Evolutionary conservation across 2,329 filamentous ascomycete species (phyloP), one percentile per base, ranked within the genome.

Genomic region (Coniochaeta sp.): DNA sequence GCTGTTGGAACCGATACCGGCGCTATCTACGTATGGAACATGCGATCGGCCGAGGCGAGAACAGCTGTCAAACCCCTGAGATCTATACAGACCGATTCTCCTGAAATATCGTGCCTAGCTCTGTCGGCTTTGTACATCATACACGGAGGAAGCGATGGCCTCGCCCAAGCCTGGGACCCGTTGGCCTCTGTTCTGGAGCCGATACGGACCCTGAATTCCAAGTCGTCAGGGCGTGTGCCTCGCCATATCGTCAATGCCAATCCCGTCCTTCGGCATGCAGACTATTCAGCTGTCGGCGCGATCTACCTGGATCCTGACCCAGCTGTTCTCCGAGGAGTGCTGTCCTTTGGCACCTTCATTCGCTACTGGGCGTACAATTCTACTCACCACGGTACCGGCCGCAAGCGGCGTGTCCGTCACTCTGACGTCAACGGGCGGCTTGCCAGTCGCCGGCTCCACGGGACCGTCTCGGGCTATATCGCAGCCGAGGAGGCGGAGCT

Each of bases 161-260:
- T 98, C 3, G 93, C 96, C 4, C 95, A 98, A 72, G 90, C 92
- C 6, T 99, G 95, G 95, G 95, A 99, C 75, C 90, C 90, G n/a
- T 78, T 99, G 55, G 91, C 88, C 1, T 98, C 93, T 1, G 89
- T 83, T 0, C 74, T 81, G 19, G 86, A 88, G 22, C 91, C 95
- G 0, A 83, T 98, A 58, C 86, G 92, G 42, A 98, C 92, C 0
- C 79, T 99, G 59, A 93, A 96, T 70, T 91, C 91, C 2, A 87
- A 89, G 16, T 92, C 93, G 65, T 90, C 90, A 1, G 88, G 89
- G 8, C 87, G 91, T 30, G 89, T 93, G 57, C 89, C 93, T 63
- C 90, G 93, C 60, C 86, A 92, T 63, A 76, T 86, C 65, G 72
- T 79, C 47, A 71, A 80, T 26, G 74, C 79, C 62, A 81, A 83